Evolutionary conservation across 73 alveolate species (phyloP).

Genomic region (Paramecium octaurelia): DNA sequence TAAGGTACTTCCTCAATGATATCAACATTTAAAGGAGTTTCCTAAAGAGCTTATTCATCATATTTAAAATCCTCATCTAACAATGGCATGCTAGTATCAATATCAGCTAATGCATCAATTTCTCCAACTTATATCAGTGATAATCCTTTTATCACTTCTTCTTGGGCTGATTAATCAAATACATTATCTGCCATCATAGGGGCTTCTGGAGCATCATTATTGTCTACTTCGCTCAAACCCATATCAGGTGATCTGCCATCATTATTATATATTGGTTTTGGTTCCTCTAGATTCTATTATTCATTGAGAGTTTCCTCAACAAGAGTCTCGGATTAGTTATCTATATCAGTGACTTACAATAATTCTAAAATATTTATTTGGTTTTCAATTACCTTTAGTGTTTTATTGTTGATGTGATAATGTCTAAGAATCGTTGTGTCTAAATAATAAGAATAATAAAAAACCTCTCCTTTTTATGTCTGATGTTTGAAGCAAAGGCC

Average conservation of each 20-base stretch:
- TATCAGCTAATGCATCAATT: constrained; percentile 15
- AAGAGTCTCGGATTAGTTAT: not conserved
- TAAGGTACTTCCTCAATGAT: not conserved
- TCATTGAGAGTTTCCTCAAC: not conserved
- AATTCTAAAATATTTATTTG: not conserved
- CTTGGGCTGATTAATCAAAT: not conserved
- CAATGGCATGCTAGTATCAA: constrained; percentile 17
- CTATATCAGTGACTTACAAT: not conserved
- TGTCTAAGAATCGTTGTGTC: not conserved
- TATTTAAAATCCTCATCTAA: constrained; percentile 2
- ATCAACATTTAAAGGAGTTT: not conserved
- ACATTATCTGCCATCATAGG: constrained; percentile 19
- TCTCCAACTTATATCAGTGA: not conserved
- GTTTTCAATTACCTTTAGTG: not conserved
- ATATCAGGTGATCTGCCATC: constrained; percentile 38
- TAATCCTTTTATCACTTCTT: not conserved
- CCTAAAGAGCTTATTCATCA: constrained; percentile 8
- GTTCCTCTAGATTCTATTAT: not conserved
- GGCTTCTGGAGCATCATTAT: not conserved
- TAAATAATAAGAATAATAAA: not conserved
- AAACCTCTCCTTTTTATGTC: not conserved
- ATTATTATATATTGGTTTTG: not conserved
- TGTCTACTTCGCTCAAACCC: not conserved
- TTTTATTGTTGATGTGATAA: not conserved
- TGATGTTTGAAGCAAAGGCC: not conserved